phyloP scores from a whole-genome alignment of 1,284 basidiomycete genomes.

The Trichosporon coremiiforme region DNA sequence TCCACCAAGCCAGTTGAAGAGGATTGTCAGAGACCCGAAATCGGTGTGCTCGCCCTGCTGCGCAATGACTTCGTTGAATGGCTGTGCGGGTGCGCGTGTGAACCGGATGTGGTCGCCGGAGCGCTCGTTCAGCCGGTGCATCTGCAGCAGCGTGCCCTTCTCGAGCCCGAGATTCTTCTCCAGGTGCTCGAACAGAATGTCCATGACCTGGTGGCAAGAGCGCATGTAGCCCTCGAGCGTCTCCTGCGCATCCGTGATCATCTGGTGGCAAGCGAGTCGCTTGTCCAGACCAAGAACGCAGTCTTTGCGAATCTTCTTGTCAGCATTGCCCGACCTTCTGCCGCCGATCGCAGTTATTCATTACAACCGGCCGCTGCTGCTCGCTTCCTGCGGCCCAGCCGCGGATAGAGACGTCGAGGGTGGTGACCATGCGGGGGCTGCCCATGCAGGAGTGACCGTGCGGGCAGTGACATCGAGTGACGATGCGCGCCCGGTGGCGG shows the following conservation, averaged over 20 bases:
- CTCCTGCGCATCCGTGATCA: slow-evolving; percentile 31
- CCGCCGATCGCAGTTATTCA: background rate
- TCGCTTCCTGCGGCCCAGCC: background rate
- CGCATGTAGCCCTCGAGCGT: slow-evolving; percentile 32
- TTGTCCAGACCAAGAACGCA: slow-evolving; percentile 34
- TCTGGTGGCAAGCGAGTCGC: slow-evolving; percentile 29
- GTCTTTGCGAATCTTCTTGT: slow-evolving; percentile 37
- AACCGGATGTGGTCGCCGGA: slow-evolving; percentile 67
- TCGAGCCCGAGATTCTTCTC: slow-evolving; percentile 64
- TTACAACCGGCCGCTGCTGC: too few species aligned
- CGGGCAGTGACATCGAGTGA: too few species aligned
- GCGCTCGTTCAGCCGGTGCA: slow-evolving; percentile 60
- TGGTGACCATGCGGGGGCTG: too few species aligned
- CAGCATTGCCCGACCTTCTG: background rate
- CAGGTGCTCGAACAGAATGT: slow-evolving; percentile 63
- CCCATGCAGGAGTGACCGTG: too few species aligned
- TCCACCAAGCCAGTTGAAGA: slow-evolving; percentile 66
- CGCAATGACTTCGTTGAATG: slow-evolving; percentile 29
- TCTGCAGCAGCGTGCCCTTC: slow-evolving; percentile 58
- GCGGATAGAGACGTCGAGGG: too few species aligned
- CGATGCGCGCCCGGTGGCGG: too few species aligned
- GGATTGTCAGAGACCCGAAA: slow-evolving; percentile 38
- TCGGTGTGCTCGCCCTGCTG: slow-evolving; percentile 40
- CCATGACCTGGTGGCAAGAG: slow-evolving; percentile 58
- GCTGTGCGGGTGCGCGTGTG: slow-evolving; percentile 59